Percentiles rank a stretch among this genome's conserved stretches.
These are phyloP conservation scores for Silene vulgaris DNA, from an alignment of 179 eudicot species.

Conservation along the genomic window DNA sequence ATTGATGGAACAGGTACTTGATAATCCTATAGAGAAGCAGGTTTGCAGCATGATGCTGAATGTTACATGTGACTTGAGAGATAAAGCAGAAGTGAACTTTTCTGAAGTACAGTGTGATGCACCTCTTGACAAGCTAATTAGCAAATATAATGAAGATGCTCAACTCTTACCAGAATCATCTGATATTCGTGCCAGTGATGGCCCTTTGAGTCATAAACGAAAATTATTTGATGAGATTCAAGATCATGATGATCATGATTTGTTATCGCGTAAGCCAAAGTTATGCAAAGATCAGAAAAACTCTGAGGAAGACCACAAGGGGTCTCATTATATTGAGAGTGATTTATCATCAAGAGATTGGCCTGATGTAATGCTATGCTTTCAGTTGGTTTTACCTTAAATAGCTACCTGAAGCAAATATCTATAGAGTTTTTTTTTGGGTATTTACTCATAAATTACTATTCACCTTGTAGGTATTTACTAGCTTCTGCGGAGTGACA, in stretches of 20 bases:
- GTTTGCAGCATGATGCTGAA: slow-evolving; percentile 23
- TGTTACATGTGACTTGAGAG: slow-evolving; percentile 20
- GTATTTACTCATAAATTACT: slow-evolving; percentile 9
- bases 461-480: slow-evolving; percentile 49
- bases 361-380: slow-evolving; percentile 51
- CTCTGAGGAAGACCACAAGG: slow-evolving; percentile 20
- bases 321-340: slow-evolving; percentile 24
- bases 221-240: slow-evolving; percentile 31
- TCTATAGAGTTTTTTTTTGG: slow-evolving; percentile 6
- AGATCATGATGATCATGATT: slow-evolving; percentile 29
- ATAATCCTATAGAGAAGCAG: slow-evolving; percentile 30
- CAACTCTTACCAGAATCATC: slow-evolving; percentile 10
- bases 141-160: slow-evolving; percentile 20
- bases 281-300: slow-evolving; percentile 30
- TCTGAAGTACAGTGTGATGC: slow-evolving; percentile 7
- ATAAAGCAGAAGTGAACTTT: slow-evolving; percentile 16
- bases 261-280: slow-evolving; percentile 35
- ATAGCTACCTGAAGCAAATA: slow-evolving; percentile 11
- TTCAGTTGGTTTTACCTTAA: slow-evolving; percentile 15
- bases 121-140: slow-evolving; percentile 21
- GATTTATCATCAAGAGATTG: slow-evolving; percentile 31
- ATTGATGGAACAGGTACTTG: slow-evolving; percentile 31
- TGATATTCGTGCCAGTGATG: slow-evolving; percentile 24
- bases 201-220: slow-evolving; percentile 43
- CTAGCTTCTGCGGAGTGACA: slow-evolving; percentile 39